Percentiles rank a stretch among this genome's conserved stretches.
phyloP scores from a whole-genome alignment of 768 basidiomycete genomes.

The Lactifluus volemus region DNA sequence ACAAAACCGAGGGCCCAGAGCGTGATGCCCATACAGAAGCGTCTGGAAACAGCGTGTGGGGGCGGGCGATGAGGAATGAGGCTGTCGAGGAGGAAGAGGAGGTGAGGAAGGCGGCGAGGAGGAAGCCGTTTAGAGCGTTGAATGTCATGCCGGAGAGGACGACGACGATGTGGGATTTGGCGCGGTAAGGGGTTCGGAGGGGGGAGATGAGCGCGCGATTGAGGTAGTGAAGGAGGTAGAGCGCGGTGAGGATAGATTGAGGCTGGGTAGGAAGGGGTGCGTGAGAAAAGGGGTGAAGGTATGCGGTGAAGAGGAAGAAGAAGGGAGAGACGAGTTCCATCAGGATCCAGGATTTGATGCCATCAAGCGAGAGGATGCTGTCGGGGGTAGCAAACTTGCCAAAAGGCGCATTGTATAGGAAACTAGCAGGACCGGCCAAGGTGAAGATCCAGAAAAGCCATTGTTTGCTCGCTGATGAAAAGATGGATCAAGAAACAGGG shows the following conservation, averaged over 20 bases:
- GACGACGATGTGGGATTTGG: slow-evolving; percentile 63
- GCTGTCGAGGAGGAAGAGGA: slow-evolving; percentile 49
- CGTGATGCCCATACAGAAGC: slow-evolving; percentile 53
- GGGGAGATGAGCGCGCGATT: slow-evolving; percentile 80
- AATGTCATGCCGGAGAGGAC: slow-evolving; percentile 47
- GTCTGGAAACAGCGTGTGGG: slow-evolving; percentile 27
- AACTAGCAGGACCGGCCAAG: slow-evolving; percentile 27
- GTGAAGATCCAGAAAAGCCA: slow-evolving; percentile 10
- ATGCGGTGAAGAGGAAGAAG: slow-evolving; percentile 42
- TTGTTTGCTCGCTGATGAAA: slow-evolving; percentile 2
- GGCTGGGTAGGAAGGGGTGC: slow-evolving; percentile 24
- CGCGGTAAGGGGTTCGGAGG: slow-evolving; percentile 70
- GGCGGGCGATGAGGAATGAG: slow-evolving; percentile 29
- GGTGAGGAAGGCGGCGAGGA: slow-evolving; percentile 63
- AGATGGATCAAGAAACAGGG: not conserved
- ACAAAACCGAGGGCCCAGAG: slow-evolving; percentile 66
- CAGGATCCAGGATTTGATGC: slow-evolving; percentile 55
- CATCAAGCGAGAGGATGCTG: slow-evolving; percentile 46
- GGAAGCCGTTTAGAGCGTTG: slow-evolving; percentile 64
- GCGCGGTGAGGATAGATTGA: slow-evolving; percentile 37
- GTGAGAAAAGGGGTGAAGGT: slow-evolving; percentile 39
- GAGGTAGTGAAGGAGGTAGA: slow-evolving; percentile 70
- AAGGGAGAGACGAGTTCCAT: slow-evolving; percentile 67
- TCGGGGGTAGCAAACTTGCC: slow-evolving; percentile 58
- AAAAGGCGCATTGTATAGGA: slow-evolving; percentile 68